Conservation (phyloP, 2,329 filamentous ascomycete genomes). For the Dendrostoma leiphaemia region DNA sequence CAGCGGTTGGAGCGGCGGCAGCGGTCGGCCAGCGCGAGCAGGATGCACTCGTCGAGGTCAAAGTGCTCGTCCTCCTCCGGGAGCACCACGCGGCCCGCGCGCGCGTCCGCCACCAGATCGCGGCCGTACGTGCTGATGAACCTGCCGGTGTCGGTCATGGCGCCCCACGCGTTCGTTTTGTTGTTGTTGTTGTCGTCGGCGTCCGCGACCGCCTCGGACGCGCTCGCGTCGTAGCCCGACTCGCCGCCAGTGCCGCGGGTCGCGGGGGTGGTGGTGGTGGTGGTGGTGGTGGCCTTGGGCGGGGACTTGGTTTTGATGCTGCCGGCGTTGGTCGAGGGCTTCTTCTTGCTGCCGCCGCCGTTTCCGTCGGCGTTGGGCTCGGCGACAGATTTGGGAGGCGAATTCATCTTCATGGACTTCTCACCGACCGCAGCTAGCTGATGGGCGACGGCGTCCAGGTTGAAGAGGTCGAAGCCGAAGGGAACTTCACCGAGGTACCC, state of each 20-base stretch:
- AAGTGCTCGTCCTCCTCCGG: constrained; percentile 15
- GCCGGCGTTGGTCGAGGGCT: too few species aligned
- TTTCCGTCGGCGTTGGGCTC: constrained; percentile 12
- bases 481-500: not conserved
- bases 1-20: constrained; percentile 32
- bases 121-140: constrained; percentile 6
- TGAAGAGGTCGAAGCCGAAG: not conserved
- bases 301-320: not conserved
- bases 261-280: too few species aligned
- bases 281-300: constrained; percentile 17
- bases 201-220: constrained; percentile 19
- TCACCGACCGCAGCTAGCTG: not conserved
- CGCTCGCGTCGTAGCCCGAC: constrained; percentile 26
- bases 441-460: too few species aligned
- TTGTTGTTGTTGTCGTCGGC: too few species aligned
- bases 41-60: constrained; percentile 20
- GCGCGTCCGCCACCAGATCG: not conserved
- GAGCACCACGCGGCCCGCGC: constrained; percentile 2
- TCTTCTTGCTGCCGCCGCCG: not conserved
- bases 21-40: constrained; percentile 35
- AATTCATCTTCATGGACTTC: not conserved
- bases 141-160: constrained; percentile 13
- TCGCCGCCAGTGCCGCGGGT: too few species aligned
- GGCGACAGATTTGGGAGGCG: not conserved
- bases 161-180: constrained; percentile 3